phyloP scores from a whole-genome alignment of 2,329 filamentous ascomycete genomes.

The Phoma sp. region DNA sequence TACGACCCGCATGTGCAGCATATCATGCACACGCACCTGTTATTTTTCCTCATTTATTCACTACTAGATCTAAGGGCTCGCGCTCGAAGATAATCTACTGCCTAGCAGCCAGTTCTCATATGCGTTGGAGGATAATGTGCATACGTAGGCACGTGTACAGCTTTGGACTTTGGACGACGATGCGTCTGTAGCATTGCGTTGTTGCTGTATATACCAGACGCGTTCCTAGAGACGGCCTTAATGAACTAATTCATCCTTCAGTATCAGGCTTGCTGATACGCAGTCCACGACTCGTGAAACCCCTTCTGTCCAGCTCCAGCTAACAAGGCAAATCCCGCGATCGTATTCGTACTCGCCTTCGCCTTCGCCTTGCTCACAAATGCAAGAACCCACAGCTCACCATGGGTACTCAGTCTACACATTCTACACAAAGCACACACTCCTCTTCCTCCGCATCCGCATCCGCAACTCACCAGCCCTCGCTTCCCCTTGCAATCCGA shows the following conservation, averaged over 20 bases:
- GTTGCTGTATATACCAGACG: constrained; percentile 7
- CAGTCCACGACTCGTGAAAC: neutral
- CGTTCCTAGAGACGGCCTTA: constrained; percentile 5
- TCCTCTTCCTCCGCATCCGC: neutral
- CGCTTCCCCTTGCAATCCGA: no score
- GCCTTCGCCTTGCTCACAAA: neutral
- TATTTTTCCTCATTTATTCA: constrained; percentile 5
- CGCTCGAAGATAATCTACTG: constrained; percentile 23
- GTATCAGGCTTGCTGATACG: neutral
- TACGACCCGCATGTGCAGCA: constrained; percentile 30
- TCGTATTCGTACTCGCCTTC: neutral
- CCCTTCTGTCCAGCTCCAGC: neutral
- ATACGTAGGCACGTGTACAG: constrained; percentile 1
- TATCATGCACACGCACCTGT: constrained; percentile 25
- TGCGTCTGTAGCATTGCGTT: constrained; percentile 9
- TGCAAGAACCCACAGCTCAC: no score
- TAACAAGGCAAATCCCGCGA: neutral
- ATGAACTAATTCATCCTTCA: constrained; percentile 4
- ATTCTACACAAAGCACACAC: no score
- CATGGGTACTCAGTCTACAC: neutral
- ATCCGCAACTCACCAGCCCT: neutral
- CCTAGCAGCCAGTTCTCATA: constrained; percentile 6
- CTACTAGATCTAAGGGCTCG: constrained; percentile 42
- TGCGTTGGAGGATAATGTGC: neutral
- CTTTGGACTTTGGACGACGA: neutral